phyloP scores from a whole-genome alignment of 2,329 filamentous ascomycete genomes.

The Ophiostoma sp. region DNA sequence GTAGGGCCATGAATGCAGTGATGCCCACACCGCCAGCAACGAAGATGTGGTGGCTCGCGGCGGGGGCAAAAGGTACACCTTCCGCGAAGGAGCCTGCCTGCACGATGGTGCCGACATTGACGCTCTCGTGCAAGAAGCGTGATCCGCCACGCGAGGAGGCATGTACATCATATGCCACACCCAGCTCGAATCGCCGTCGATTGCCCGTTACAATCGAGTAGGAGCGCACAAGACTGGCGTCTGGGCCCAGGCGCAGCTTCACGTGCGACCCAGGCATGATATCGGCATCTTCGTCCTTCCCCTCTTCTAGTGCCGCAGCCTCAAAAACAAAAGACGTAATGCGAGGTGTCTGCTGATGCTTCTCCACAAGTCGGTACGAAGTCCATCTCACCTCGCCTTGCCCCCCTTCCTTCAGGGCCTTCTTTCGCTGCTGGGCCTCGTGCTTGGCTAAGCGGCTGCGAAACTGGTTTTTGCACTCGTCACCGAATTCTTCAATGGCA shows the following conservation, averaged over 20 bases:
- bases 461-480: not conserved
- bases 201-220: not conserved
- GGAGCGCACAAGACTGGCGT: not conserved
- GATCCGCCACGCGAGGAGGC: not conserved
- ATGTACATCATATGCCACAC: not conserved
- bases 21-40: slow-evolving; percentile 61
- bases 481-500: not conserved
- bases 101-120: not conserved
- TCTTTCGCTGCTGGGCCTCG: slow-evolving; percentile 1
- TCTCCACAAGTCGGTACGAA: not conserved
- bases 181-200: not conserved
- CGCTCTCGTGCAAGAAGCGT: not conserved
- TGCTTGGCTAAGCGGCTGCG: not conserved
- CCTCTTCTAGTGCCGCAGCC: not conserved
- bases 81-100: slow-evolving; percentile 43
- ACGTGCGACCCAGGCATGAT: not conserved
- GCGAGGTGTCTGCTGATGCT: not conserved
- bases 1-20: slow-evolving; percentile 55
- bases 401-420: not conserved
- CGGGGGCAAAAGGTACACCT: slow-evolving; percentile 41
- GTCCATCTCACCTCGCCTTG: not conserved
- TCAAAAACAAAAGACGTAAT: not conserved
- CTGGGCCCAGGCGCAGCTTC: not conserved
- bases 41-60: slow-evolving; percentile 55
- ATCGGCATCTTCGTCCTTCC: not conserved